Conservation (phyloP, 176 grass and related monocot genomes). For the Canna indica region DNA sequence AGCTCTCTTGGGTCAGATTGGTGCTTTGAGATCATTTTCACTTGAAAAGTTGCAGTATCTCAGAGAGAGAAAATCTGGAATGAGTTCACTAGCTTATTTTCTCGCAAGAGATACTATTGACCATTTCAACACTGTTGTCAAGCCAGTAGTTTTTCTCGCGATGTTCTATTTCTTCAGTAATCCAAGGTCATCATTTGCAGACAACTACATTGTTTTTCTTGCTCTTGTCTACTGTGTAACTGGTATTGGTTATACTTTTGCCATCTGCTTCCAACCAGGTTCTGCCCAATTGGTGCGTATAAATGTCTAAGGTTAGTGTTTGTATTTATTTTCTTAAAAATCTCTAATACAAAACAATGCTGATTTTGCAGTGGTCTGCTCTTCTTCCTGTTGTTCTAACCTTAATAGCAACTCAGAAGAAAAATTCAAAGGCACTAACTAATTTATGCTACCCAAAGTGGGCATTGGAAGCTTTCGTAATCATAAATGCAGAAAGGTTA, state of each 20-base stretch:
- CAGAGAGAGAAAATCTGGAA: conserved; percentile 75
- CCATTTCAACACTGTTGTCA: conserved; percentile 56
- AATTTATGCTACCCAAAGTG: conserved; percentile 55
- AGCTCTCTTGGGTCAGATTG: conserved; percentile 65
- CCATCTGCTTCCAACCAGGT: conserved; percentile 70
- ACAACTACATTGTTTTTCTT: conserved; percentile 54
- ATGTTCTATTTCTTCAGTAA: conserved; percentile 78
- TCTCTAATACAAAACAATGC: background rate
- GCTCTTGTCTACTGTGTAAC: conserved; percentile 76
- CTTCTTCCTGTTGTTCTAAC: conserved; percentile 62
- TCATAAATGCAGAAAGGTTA: conserved; percentile 46
- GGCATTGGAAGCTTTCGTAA: conserved; percentile 57
- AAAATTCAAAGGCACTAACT: conserved; percentile 27
- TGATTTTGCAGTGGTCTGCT: conserved; percentile 48
- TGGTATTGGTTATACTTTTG: conserved; percentile 59
- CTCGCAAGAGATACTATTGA: conserved; percentile 74
- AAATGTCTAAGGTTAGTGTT: conserved; percentile 4
- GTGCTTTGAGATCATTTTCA: conserved; percentile 60
- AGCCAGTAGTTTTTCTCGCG: conserved; percentile 52
- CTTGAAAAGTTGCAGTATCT: conserved; percentile 59
- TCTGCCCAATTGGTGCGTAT: conserved; percentile 58
- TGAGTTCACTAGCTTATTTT: conserved; percentile 67
- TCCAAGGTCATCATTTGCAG: conserved; percentile 41
- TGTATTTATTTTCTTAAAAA: background rate
- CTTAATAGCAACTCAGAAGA: conserved; percentile 31